phyloP scores from a whole-genome alignment of 2,329 filamentous ascomycete genomes.

The Aureobasidium vineae region DNA sequence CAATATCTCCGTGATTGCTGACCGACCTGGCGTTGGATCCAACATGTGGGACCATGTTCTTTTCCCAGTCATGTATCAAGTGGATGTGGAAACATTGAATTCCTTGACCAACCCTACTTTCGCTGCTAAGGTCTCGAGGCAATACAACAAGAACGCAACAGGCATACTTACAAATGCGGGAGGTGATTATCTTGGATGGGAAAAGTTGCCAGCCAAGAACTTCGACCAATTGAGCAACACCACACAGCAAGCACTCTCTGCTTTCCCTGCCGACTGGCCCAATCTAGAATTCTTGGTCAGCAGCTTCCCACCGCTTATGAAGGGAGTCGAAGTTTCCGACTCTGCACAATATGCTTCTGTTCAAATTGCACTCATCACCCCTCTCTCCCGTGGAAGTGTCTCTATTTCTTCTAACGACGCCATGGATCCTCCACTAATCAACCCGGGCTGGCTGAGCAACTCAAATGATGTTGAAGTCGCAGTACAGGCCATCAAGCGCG shows the following conservation, averaged over 20 bases:
- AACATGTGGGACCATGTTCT: slow-evolving; percentile 37
- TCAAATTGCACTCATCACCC: neutral
- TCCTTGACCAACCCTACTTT: slow-evolving; percentile 26
- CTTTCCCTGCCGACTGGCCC: slow-evolving; percentile 40
- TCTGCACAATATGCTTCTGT: neutral
- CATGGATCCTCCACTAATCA: slow-evolving; percentile 35
- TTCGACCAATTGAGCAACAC: slow-evolving; percentile 22
- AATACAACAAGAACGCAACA: slow-evolving; percentile 29
- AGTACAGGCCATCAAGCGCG: slow-evolving; percentile 37
- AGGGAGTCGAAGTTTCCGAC: neutral
- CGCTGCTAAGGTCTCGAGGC: slow-evolving; percentile 25
- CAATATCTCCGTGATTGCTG: slow-evolving; percentile 34
- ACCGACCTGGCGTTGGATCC: slow-evolving; percentile 36
- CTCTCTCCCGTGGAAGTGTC: slow-evolving; percentile 2
- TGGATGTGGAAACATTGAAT: slow-evolving; percentile 30
- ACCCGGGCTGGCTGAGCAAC: slow-evolving; percentile 41
- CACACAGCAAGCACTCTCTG: slow-evolving; percentile 29
- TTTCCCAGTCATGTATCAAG: slow-evolving; percentile 39
- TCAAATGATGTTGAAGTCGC: slow-evolving; percentile 37
- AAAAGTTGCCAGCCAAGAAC: slow-evolving; percentile 33
- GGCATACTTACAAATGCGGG: slow-evolving; percentile 32
- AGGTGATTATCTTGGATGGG: slow-evolving; percentile 32
- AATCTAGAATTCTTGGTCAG: slow-evolving; percentile 34
- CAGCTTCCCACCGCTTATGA: neutral
- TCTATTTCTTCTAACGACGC: slow-evolving; percentile 36